phyloP scores from a whole-genome alignment of 2,329 filamentous ascomycete genomes.

The Arthrobotrys sinensis region DNA sequence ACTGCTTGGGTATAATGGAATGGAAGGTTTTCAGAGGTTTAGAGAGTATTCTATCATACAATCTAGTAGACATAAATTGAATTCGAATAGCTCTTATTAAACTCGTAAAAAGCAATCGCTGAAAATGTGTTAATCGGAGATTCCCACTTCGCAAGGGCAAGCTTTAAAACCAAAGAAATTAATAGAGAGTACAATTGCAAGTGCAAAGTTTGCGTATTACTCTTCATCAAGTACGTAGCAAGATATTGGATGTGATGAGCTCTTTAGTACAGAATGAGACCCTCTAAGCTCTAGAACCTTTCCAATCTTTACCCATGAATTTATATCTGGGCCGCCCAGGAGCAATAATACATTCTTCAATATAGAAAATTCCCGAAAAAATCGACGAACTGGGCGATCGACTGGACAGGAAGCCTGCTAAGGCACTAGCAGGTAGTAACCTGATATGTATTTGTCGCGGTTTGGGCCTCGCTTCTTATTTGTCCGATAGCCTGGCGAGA shows the following conservation, averaged over 20 bases:
- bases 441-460: neutral
- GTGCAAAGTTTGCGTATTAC: neutral
- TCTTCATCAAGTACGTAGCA: neutral
- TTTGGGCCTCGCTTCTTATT: neutral
- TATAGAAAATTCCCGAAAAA: no score
- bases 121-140: no score
- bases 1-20: no score
- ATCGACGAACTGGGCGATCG: no score
- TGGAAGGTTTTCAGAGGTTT: no score
- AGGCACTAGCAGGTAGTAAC: neutral
- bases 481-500: conserved; percentile 1
- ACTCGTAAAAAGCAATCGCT: no score
- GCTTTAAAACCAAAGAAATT: neutral
- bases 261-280: neutral
- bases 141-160: no score
- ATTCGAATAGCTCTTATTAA: no score
- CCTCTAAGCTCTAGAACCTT: neutral
- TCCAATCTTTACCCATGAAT: neutral
- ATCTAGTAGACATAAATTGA: no score
- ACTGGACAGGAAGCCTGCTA: no score
- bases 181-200: neutral
- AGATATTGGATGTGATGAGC: neutral
- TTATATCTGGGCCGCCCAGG: neutral
- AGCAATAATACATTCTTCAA: neutral
- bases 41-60: no score